Evolutionary conservation across 2,329 filamentous ascomycete species (phyloP), one percentile per base, ranked within the genome.

Genomic region (Pestalotiopsis fici): DNA sequence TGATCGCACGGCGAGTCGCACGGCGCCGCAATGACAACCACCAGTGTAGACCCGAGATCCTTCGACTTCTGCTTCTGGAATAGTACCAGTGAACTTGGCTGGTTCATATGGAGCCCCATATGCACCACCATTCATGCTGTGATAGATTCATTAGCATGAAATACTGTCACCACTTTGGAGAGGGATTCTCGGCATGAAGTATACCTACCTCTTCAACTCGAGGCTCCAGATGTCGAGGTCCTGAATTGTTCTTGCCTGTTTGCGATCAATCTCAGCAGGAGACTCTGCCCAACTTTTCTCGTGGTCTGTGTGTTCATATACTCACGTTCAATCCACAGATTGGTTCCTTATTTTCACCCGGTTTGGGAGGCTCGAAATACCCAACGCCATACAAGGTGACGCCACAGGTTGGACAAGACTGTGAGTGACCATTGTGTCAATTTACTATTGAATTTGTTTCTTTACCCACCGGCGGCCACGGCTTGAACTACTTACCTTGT

Each of bases 361-460:
- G 70, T 50, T 74, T 73, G 5, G 72, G 72, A 2, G 73, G 64
- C n/a, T 64, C 64, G 7, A 70, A 7, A 56, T 73, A 64, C 4
- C 73, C 73, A 15, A 69, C 25, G 65, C 69, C 76, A 67, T 84
- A 70, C 5, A 87, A 67, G 2, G 79, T 76, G 4, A 81, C 84
- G 31, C 83, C 86, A 70, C 87, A 89, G 2, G 71, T 80, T 5
- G 82, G 72, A 70, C 87, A 89, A 71, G 88, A 88, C 85, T 87
- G 28, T 9, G 11, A 15, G 13, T 15, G 18, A 27, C 59, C 23
- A 54, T 21, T 15, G 15, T 35, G 28, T 61, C 21, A n/a, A 35
- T 35, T n/a, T 21, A 35, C 28, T 15, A 39, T 18, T 4, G 9
- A 11, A 27, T 0, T 18, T 43, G 11, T 27, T 25, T 35, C 60